Evolutionary conservation across 768 basidiomycete species (phyloP).

Genomic region (Mycena filopes): DNA sequence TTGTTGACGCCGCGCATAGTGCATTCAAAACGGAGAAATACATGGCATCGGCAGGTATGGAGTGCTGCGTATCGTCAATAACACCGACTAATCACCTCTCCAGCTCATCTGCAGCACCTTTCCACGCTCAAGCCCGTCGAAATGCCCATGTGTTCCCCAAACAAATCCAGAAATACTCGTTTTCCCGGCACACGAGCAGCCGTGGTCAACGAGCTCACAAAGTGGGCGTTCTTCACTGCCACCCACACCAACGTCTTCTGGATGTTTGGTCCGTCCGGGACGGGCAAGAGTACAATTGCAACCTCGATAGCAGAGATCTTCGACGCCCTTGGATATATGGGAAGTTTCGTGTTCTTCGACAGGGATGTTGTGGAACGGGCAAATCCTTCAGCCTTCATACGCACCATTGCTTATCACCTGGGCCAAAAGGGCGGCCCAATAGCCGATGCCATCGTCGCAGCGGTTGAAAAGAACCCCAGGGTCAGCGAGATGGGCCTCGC

Average conservation of each 20-base stretch:
- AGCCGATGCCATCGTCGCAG: not conserved
- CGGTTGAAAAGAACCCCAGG: not conserved
- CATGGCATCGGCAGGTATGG: too few species aligned
- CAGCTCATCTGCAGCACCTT: not conserved
- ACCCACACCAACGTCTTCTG: slow-evolving; percentile 1
- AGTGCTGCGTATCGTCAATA: too few species aligned
- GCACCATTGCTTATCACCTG: slow-evolving; percentile 5
- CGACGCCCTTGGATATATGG: not conserved
- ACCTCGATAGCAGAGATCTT: not conserved
- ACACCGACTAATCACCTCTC: not conserved
- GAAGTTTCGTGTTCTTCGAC: not conserved
- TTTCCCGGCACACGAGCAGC: not conserved
- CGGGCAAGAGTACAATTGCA: slow-evolving; percentile 8
- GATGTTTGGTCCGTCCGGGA: not conserved
- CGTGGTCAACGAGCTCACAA: not conserved
- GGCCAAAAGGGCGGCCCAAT: not conserved
- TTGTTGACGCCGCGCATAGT: too few species aligned
- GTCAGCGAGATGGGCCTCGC: not conserved
- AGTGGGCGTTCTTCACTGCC: not conserved
- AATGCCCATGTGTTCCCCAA: not conserved
- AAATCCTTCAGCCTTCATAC: not conserved
- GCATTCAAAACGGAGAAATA: too few species aligned
- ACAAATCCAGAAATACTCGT: not conserved
- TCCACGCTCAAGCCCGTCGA: not conserved
- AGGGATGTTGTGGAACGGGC: not conserved